Base-by-base conservation (phyloP, 2,329 filamentous ascomycete species). In the Pseudocercospora musae region DNA sequence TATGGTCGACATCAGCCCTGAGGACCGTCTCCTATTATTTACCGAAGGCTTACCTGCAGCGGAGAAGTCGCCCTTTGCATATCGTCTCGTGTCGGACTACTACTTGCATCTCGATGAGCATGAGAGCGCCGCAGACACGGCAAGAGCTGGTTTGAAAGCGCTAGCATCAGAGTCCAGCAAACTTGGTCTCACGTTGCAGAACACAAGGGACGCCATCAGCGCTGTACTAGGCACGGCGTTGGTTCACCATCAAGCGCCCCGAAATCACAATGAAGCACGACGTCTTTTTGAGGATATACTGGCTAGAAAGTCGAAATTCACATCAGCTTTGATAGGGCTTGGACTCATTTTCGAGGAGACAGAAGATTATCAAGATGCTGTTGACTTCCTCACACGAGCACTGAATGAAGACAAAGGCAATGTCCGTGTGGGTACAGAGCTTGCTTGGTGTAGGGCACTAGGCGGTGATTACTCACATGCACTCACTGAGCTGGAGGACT, bases 301-400 rank as follows among this genome's bases (percentile, higher is more conserved):
- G 0, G 81, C 85, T 53, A 85, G 89, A 25, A 92, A 96, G 60
- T 84, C 87, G 1, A 86, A 85, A 2, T 93, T 90, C 0, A 96
- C 92, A 0, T 80, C 87, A 29, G 93, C 93, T 2, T 80, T 99
- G 64, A 90, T 98, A 50, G 95, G 95, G 0, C 87, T 97, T 33
- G 96, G 95, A 1, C 78, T 98, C 23, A 94, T 99, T 44, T 89
- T 93, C 52, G 92, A 97, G 75, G 95, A 98, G 70, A 92, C 96
- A 67, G 89, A 96, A 71, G 90, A 98, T 66, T 97, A 91, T 70
- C 82, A 85, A 52, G 84, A 91, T 70, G 95, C 96, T 0, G 87
- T 93, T 42, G 85, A 89, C 27, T 97, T 96, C 71, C 79, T 99
- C 11, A 84, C 84, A 42, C 85, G 91, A 66, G 95, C 95, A 1